Percentiles rank a stretch among this genome's conserved stretches.
Conservation (phyloP, 306 rosid genomes). For the Citrullus colocynthis region DNA sequence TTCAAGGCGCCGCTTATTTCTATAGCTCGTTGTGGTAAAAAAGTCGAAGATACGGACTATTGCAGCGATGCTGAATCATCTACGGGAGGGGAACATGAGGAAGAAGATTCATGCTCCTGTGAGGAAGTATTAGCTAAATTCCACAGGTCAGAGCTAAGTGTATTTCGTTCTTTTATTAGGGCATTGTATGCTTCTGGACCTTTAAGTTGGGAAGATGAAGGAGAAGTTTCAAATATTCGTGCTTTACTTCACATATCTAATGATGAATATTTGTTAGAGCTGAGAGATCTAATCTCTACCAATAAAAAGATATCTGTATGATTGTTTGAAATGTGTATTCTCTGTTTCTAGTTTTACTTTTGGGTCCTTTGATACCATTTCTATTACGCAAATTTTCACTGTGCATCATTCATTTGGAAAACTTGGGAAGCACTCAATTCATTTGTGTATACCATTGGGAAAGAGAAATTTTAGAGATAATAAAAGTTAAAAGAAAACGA, state of each 20-base stretch:
- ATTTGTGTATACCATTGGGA: background rate
- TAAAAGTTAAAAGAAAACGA: too few relatives aligned
- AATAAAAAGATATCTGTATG: background rate
- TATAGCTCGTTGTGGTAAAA: constrained; percentile 21
- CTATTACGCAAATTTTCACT: background rate
- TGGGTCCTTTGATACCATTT: background rate
- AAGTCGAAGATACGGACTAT: constrained; percentile 38
- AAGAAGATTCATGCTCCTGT: constrained; percentile 15
- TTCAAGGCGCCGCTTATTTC: constrained; percentile 15
- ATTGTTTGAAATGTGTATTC: background rate
- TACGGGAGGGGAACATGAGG: constrained; percentile 26
- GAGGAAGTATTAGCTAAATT: constrained; percentile 31
- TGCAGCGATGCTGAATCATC: constrained; percentile 56
- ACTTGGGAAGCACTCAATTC: background rate
- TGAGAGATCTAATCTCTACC: constrained; percentile 29
- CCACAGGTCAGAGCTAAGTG: constrained; percentile 70
- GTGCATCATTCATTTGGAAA: background rate
- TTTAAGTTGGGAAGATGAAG: constrained; percentile 89
- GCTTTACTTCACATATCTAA: constrained; percentile 67
- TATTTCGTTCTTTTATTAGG: constrained; percentile 45
- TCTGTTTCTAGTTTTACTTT: background rate
- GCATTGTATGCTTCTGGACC: constrained; percentile 73
- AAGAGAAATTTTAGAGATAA: too few relatives aligned
- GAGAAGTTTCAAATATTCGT: constrained; percentile 71
- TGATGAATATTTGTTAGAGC: constrained; percentile 67